Conservation (phyloP, 768 basidiomycete species). For the Collybiopsis confluens region DNA sequence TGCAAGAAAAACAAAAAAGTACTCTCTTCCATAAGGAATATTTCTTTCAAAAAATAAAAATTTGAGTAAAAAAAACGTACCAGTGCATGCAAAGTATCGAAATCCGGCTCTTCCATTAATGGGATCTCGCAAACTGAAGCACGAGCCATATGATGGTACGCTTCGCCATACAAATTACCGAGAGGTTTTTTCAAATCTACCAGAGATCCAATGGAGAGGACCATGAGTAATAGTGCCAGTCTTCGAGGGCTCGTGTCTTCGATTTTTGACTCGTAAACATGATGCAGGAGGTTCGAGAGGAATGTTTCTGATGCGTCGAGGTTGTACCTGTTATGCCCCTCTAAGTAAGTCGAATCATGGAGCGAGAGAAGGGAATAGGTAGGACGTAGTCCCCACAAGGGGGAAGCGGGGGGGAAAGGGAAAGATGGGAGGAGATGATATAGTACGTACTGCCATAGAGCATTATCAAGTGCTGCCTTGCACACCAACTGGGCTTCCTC, state of each 20-base stretch:
- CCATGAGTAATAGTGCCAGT: conserved; percentile 64
- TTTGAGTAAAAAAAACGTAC: conserved; percentile 31
- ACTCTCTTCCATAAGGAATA: too few relatives aligned
- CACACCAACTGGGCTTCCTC: conserved; percentile 57
- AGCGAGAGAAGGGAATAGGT: too few relatives aligned
- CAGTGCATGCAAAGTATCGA: conserved; percentile 66
- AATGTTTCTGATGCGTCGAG: conserved; percentile 68
- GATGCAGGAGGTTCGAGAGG: conserved; percentile 63
- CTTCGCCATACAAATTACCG: conserved; percentile 56
- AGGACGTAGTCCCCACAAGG: not conserved
- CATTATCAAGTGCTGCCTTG: conserved; percentile 60
- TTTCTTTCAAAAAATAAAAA: too few relatives aligned
- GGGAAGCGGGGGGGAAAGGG: too few relatives aligned
- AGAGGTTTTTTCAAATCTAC: conserved; percentile 58
- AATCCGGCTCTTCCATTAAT: conserved; percentile 70
- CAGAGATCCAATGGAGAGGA: conserved; percentile 67
- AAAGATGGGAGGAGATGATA: not conserved
- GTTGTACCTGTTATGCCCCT: conserved; percentile 52
- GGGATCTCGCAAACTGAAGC: conserved; percentile 71
- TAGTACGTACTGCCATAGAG: conserved; percentile 65
- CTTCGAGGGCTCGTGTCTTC: conserved; percentile 61
- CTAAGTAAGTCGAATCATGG: too few relatives aligned
- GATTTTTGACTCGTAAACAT: conserved; percentile 59
- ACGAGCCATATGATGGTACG: conserved; percentile 63
- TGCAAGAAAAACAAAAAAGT: too few relatives aligned